Conservation (phyloP, 306 rosid genomes). For the Sicyos edulis region DNA sequence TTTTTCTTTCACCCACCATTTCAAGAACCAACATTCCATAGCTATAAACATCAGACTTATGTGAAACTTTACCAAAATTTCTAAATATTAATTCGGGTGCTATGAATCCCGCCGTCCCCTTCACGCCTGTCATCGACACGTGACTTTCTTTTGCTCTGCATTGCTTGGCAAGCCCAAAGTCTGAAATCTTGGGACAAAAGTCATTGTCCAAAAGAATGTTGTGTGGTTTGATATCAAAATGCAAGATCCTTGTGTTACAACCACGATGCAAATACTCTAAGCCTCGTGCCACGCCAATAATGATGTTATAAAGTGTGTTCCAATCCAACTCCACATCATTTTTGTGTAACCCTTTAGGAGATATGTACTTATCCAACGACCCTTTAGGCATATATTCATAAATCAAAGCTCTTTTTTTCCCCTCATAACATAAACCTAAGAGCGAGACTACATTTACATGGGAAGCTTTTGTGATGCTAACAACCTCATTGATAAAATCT, state of each 20-base stretch:
- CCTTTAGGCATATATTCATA: conserved; percentile 76
- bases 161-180: conserved; percentile 49
- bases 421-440: conserved; percentile 62
- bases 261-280: conserved; percentile 8
- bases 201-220: conserved; percentile 63
- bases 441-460: conserved; percentile 59
- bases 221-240: conserved; percentile 69
- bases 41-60: conserved; percentile 15
- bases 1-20: conserved; percentile 10
- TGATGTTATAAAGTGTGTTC: conserved; percentile 38
- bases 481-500: conserved; percentile 69
- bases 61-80: background rate
- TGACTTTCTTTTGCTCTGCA: background rate
- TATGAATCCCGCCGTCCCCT: conserved; percentile 3
- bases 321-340: conserved; percentile 52
- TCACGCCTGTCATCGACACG: background rate
- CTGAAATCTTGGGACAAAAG: conserved; percentile 67
- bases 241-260: conserved; percentile 43
- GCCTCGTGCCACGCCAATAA: conserved; percentile 65
- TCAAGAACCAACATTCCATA: conserved; percentile 9
- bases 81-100: background rate
- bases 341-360: conserved; percentile 17
- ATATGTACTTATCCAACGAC: conserved; percentile 4
- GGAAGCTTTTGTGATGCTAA: conserved; percentile 58
- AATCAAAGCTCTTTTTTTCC: conserved; percentile 56